Conservation (phyloP, 108 stramenopile species). For the Nitzschia inconspicua region DNA sequence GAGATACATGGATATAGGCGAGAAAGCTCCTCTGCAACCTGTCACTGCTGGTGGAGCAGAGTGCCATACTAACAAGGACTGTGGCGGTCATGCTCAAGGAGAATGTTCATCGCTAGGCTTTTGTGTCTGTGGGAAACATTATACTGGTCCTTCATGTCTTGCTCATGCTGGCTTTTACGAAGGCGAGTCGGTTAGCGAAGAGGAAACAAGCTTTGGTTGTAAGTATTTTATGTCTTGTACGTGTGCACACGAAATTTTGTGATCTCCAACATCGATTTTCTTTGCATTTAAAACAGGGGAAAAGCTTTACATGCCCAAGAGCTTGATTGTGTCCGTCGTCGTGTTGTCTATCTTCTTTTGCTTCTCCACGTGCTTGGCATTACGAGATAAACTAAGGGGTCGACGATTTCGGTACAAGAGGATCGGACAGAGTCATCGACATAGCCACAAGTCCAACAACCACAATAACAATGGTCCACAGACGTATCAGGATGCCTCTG, state of each 20-base stretch:
- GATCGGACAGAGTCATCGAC: background rate
- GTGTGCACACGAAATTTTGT: background rate
- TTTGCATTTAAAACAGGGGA: background rate
- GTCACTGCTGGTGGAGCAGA: slow-evolving; percentile 57
- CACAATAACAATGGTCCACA: slow-evolving; percentile 7
- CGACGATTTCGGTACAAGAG: background rate
- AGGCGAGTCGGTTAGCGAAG: slow-evolving; percentile 13
- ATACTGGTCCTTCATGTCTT: slow-evolving; percentile 68
- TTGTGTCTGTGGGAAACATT: slow-evolving; percentile 57
- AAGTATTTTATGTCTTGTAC: slow-evolving; percentile 2
- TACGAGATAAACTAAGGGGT: slow-evolving; percentile 3
- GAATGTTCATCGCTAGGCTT: slow-evolving; percentile 32
- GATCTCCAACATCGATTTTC: background rate
- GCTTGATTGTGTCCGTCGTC: slow-evolving; percentile 16
- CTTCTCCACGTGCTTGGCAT: slow-evolving; percentile 2
- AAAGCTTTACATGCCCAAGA: slow-evolving; percentile 16
- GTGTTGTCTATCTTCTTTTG: slow-evolving; percentile 15
- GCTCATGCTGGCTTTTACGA: slow-evolving; percentile 71
- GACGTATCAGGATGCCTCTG: slow-evolving; percentile 37
- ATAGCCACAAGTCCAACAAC: background rate
- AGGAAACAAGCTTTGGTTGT: slow-evolving; percentile 21
- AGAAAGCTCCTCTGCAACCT: slow-evolving; percentile 56
- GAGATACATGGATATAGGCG: slow-evolving; percentile 72
- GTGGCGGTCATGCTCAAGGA: slow-evolving; percentile 52
- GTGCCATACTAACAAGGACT: slow-evolving; percentile 45